A percentile compares a stretch with the other conserved stretches of the same genome.
phyloP scores from a whole-genome alignment of 2,329 filamentous ascomycete genomes.

The Colletotrichum phormii region DNA sequence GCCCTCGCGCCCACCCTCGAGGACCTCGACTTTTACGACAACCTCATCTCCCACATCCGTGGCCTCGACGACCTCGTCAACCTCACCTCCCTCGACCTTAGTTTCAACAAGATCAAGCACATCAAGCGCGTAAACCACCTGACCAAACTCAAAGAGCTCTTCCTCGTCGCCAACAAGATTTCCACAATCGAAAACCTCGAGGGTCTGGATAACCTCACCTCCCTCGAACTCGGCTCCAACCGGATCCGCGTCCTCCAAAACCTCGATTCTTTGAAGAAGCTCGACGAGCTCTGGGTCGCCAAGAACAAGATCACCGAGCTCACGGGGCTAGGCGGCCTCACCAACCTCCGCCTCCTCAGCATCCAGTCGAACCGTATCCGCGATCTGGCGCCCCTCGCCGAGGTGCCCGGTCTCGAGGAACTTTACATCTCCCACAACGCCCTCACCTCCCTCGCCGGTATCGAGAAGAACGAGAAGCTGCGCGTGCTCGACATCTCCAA shows the following conservation, averaged over 20 bases:
- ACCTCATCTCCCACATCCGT: constrained; percentile 87
- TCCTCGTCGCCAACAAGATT: constrained; percentile 96
- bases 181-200: constrained; percentile 86
- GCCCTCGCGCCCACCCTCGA: constrained; percentile 73
- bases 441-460: constrained; percentile 80
- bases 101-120: constrained; percentile 99
- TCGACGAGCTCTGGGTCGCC: constrained; percentile 94
- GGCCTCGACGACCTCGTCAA: constrained; percentile 82
- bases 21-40: constrained; percentile 97
- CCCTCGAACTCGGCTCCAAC: constrained; percentile 93
- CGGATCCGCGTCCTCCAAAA: constrained; percentile 90
- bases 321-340: constrained; percentile 78
- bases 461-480: constrained; percentile 75
- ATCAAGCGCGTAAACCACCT: constrained; percentile 90
- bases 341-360: constrained; percentile 86
- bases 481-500: constrained; percentile 89
- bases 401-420: constrained; percentile 84
- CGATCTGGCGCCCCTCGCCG: constrained; percentile 79
- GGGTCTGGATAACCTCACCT: constrained; percentile 78
- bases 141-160: constrained; percentile 83
- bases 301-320: constrained; percentile 97
- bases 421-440: constrained; percentile 96
- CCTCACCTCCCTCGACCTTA: constrained; percentile 86
- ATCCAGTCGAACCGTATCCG: constrained; percentile 96
- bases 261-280: constrained; percentile 77